Base-by-base conservation (phyloP, 768 basidiomycete genomes). In the Lentinula guzmanii region DNA sequence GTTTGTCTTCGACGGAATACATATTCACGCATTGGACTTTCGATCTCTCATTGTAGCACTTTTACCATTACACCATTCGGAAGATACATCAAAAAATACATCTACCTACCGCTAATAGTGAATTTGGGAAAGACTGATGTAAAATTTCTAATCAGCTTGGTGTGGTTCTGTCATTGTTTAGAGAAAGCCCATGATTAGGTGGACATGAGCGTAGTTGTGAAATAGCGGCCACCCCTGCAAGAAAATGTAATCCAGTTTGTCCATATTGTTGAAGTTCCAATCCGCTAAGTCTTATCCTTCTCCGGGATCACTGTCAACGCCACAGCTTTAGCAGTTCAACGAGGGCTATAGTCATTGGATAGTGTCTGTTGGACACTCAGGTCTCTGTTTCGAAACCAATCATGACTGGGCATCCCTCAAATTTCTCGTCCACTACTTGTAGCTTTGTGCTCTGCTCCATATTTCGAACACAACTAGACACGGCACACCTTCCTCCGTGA, bases 381-480 rank as follows among this genome's bases (percentile, higher is more conserved):
- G 65, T 71, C 65, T 82, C 79, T 66, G 63, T 2, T 69, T 68
- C 77, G 48, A 73, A 57, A 61, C 76, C 76, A 60, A 72, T 34
- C 60, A 72, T 63, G 64, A 48, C 31, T 68, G 54, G 70, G 2
- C 52, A 65, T 52, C 1, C 33, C 71, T 76, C 71, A 1, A 76
- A 42, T 65, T 1, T 39, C 70, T 69, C 61, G 65, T 77, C 74
- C 52, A 67, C 71, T 71, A 60, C 52, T 62, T 52, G 61, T 74
- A 61, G 72, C 60, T 37, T 66, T 67, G 48, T 66, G 66, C 70
- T 55, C 67, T 80, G 71, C 75, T 70, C 53, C 77, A 16, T 72
- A 70, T 75, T 78, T 79, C 77, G 68, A 82, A 82, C 69, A 52
- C 70, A 70, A 82, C 54, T 28, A 80, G 80, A 75, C 79, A 82